Base-by-base conservation (phyloP, 495 filamentous ascomycete genomes). In the Aspergillus leporis region DNA sequence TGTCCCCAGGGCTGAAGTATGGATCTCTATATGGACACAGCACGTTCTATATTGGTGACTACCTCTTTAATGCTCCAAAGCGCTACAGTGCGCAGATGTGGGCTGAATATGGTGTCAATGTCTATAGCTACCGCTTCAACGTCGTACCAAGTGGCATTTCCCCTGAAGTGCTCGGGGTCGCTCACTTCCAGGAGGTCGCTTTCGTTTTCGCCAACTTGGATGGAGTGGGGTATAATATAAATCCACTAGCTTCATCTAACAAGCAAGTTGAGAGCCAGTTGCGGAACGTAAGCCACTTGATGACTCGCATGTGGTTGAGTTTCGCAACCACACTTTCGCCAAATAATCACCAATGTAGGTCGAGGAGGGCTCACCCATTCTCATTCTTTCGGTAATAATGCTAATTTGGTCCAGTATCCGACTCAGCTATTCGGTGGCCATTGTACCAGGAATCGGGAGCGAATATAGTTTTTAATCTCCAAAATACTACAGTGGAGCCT, bases 41-140 rank as follows among this genome's bases (percentile, higher is more conserved):
- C 18, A 53, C 51, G 1, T 25, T 53, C 5, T 53, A 53, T 25
- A 1, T 53, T 14, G 21, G 32, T 12, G 51, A 53, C 19, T 53
- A 53, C 22, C 51, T 53, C n/a, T 10, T 53, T 7, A 53, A 53
- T 8, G 51, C 51, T 18, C 31, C 31, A 4, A 53, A 16, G 32
- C 51, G 51, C 5, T 23, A 53, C 25, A 53, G 18, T 23, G 19
- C 51, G 14, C 51, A 75, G 40, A 62, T 71, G 5, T 82, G 78
- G 77, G 59, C 71, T 10, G 55, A 53, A 0, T 36, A 59, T 51
- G 57, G 59, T 10, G 56, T 78, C 0, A 61, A 71, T 0, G 63
- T 69, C 1, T 83, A 79, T 67, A 66, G 69, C 59, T 83, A 81
- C 65, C 72, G 75, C 57, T 82, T 82, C 68, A 68, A 80, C 62